Percentiles rank a stretch among this genome's conserved stretches.
Conservation (phyloP, 192 early-diverging fungal species). For the Obelidium mucronatum region DNA sequence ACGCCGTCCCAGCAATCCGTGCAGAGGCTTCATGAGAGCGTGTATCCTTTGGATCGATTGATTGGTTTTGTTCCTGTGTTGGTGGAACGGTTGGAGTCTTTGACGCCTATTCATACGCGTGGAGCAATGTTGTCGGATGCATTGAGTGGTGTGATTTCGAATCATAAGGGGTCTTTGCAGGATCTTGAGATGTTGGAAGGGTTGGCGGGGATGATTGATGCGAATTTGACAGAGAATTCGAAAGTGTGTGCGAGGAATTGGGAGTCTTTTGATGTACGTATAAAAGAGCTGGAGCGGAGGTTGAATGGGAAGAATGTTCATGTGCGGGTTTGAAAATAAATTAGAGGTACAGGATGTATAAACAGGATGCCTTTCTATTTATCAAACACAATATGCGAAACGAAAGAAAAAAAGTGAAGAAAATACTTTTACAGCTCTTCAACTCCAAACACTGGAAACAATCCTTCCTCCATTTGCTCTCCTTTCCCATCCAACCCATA, state of each 20-base stretch:
- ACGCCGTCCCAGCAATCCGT: not conserved
- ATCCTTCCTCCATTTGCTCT: not conserved
- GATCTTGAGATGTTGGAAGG: not conserved
- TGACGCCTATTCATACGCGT: not conserved
- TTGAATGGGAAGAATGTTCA: too few relatives aligned
- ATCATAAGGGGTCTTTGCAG: not conserved
- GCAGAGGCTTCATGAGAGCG: not conserved
- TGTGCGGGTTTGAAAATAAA: too few relatives aligned
- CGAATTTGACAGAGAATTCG: not conserved
- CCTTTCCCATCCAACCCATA: not conserved
- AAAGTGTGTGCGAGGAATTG: not conserved
- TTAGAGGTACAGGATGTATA: too few relatives aligned
- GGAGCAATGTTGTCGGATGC: not conserved
- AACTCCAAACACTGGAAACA: not conserved
- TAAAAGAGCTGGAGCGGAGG: not conserved
- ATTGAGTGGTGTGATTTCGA: not conserved
- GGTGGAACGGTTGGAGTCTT: not conserved
- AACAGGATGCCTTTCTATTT: too few relatives aligned
- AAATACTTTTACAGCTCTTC: too few relatives aligned
- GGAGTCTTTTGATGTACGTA: not conserved
- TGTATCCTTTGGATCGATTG: not conserved
- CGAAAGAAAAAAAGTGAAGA: too few relatives aligned
- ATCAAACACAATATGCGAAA: too few relatives aligned
- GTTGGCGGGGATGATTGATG: not conserved
- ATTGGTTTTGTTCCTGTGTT: not conserved